Conservation (phyloP, 202 grass and related monocot species). For the Tripidium arundinaceum region DNA sequence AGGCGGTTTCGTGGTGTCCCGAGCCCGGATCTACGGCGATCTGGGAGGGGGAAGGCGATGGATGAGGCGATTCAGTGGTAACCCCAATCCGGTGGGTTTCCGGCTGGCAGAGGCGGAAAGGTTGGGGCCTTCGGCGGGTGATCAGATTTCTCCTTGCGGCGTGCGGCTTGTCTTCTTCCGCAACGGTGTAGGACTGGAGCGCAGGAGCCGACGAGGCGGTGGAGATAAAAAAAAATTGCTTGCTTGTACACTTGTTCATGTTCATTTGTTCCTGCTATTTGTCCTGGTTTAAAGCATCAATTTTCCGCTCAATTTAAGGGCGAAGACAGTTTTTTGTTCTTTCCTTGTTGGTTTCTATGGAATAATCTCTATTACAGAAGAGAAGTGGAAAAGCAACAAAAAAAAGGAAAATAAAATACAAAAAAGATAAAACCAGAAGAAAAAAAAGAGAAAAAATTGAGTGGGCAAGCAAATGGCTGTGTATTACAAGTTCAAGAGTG, state of each 20-base stretch:
- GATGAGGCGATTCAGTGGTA: constrained; percentile 29
- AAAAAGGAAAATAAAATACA: background rate
- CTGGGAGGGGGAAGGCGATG: background rate
- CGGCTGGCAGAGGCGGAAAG: background rate
- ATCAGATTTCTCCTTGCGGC: background rate
- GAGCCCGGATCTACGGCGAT: constrained; percentile 28
- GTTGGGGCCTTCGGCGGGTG: background rate
- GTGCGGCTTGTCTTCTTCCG: background rate
- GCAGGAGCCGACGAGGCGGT: background rate
- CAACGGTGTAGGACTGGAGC: constrained; percentile 21
- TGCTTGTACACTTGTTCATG: constrained; percentile 49
- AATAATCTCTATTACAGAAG: constrained; percentile 36
- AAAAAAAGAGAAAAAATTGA: constrained; percentile 24
- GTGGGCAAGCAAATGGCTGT: constrained; percentile 72
- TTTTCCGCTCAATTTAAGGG: constrained; percentile 39
- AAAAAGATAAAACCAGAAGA: constrained; percentile 34
- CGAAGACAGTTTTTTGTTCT: constrained; percentile 29
- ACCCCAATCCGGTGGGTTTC: constrained; percentile 18
- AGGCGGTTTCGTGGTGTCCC: background rate
- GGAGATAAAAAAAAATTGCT: constrained; percentile 17
- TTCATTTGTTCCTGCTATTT: constrained; percentile 35
- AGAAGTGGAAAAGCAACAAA: constrained; percentile 1
- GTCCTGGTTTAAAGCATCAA: constrained; percentile 46
- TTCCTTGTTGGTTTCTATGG: constrained; percentile 21
- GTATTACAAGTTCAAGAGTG: constrained; percentile 99